Evolutionary conservation across 805 yeast species (phyloP), one percentile per base, ranked within the genome.

Genomic region (Metschnikowia orientalis): DNA sequence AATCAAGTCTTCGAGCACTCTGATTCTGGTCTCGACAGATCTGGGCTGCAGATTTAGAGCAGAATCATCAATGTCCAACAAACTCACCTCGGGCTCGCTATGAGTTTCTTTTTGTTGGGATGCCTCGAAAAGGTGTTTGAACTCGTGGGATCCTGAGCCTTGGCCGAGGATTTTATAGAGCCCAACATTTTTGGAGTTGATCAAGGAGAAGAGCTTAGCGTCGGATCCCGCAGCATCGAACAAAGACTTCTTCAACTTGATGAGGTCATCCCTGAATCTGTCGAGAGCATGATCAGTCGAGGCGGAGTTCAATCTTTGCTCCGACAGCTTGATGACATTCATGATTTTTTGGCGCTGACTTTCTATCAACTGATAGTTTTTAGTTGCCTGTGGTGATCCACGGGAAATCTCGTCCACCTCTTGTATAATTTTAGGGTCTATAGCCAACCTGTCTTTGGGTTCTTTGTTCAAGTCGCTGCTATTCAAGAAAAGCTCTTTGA

Each of bases 61-160:
- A 1, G 63, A 38, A 42, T 77, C 81, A 46, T 83, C 94, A 20
- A 87, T 51, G 52, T 88, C 95, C 33, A 86, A 58, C 23, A 87
- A 60, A 47, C 77, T 77, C 9, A 68, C 26, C 18, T 46, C 58
- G 13, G 65, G 70, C 21, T 38, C 46, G 6, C 23, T 33, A 10
- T 21, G 11, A 6, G 22, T 30, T 19, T 24, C 6, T 24, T 31
- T 16, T 22, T 45, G 26, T 23, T 30, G 14, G 32, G 37, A 18
- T 26, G 11, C 32, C 15, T 31, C 32, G 30, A 67, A 63, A 19
- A 61, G 42, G 23, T 43, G 47, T 28, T 57, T 59, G 44, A 72
- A 69, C 34, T 56, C 66, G 4, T 57, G 46, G 29, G 69, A 63
- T 31, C 45, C 44, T 4, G 70, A 57, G 1, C 79, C 82, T 28